Conservation (phyloP, 345 rosid genomes). For the Eucalyptus marginata region DNA sequence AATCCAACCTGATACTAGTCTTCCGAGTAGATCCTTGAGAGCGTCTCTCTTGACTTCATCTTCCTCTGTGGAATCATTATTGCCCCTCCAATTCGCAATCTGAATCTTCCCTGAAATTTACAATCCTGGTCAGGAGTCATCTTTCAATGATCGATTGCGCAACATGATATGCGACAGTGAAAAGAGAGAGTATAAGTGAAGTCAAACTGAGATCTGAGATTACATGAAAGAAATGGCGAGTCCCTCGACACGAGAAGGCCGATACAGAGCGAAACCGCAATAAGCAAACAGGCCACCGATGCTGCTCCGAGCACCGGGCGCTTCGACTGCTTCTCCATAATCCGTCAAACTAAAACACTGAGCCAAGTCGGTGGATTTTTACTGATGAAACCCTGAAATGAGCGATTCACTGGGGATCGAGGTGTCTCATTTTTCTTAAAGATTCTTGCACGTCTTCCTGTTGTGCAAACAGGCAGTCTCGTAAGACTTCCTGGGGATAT, state of each 20-base stretch:
- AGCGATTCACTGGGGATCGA: neutral
- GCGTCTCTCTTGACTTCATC: neutral
- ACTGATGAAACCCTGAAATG: neutral
- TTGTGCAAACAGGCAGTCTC: neutral
- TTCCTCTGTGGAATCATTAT: neutral
- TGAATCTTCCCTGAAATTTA: neutral
- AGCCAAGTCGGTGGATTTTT: neutral
- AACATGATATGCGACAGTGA: neutral
- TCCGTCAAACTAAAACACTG: neutral
- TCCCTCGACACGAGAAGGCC: neutral
- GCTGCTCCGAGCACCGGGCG: neutral
- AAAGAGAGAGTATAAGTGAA: neutral
- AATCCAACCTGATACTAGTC: neutral
- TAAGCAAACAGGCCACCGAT: neutral
- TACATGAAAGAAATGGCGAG: neutral
- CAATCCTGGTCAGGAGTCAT: neutral
- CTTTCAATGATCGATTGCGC: neutral
- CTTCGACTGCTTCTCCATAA: neutral
- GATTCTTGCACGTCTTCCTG: neutral
- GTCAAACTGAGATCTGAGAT: neutral
- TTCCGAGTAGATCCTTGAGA: neutral
- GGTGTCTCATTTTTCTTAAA: neutral
- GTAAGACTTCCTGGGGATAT: neutral
- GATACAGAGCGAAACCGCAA: neutral
- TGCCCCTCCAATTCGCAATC: neutral